A percentile compares a stretch with the other conserved stretches of the same genome.
These are phyloP conservation scores for Lasiodiplodia sp. DNA, from an alignment of 2,329 filamentous ascomycete species.

Conservation along the genomic window DNA sequence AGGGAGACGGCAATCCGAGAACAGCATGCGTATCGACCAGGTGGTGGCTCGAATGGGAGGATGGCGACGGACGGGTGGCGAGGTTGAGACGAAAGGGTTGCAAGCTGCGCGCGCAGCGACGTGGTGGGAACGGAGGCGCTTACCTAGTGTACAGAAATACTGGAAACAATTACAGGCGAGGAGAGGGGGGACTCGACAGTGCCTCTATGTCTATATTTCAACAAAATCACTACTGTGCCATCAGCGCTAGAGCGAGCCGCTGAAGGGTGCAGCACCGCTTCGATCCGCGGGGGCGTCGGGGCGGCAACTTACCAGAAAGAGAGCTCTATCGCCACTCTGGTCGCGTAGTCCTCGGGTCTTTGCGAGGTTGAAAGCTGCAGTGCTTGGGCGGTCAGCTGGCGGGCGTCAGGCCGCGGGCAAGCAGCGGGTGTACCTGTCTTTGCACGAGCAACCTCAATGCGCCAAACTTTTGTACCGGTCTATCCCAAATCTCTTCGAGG, in stretches of 20 bases:
- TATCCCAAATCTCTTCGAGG: constrained; percentile 50
- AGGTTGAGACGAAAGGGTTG: background rate
- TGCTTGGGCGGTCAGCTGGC: constrained; percentile 17
- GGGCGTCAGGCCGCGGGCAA: background rate
- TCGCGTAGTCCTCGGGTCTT: constrained; percentile 19
- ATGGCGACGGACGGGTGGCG: background rate
- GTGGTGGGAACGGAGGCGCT: constrained; percentile 6
- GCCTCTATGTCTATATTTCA: constrained; percentile 29
- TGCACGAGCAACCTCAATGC: constrained; percentile 36
- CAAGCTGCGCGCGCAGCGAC: background rate
- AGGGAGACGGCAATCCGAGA: background rate
- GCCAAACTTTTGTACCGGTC: constrained; percentile 50
- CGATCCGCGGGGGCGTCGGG: constrained; percentile 6
- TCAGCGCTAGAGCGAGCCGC: constrained; percentile 30
- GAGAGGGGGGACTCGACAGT: constrained; percentile 23
- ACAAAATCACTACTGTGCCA: constrained; percentile 31
- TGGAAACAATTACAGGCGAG: constrained; percentile 25
- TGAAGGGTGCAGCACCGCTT: constrained; percentile 28
- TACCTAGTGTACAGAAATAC: constrained; percentile 29
- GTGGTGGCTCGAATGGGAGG: background rate
- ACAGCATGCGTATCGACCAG: background rate
- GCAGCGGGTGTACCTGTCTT: constrained; percentile 14
- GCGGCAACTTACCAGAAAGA: constrained; percentile 26
- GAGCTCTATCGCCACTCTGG: constrained; percentile 27
- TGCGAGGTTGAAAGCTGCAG: constrained; percentile 24